Evolutionary conservation across 768 basidiomycete species (phyloP), one percentile per base, ranked within the genome.

Genomic region (Hericium erinaceus): DNA sequence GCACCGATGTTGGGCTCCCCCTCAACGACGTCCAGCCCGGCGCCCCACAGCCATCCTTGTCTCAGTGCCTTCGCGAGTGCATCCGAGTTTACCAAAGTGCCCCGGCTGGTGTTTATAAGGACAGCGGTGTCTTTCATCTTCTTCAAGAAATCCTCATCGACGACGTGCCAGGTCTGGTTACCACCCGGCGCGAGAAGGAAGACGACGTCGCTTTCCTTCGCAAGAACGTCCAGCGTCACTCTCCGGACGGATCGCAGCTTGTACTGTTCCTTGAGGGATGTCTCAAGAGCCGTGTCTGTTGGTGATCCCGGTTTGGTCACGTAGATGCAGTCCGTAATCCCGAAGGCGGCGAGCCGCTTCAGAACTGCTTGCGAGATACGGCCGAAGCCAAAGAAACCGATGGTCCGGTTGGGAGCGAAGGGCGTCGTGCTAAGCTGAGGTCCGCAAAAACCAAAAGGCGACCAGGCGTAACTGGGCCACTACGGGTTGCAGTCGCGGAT

Each of bases 311-410:
- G 81, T 60, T 79, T 83, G 8, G 78, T 75, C 4, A 78, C 68
- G 72, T 93, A 95, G 46, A 95, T 61, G 61, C 83, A 85, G 63
- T 81, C 74, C 0, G 82, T 87, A 65, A 92, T 77, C 24, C 88
- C 92, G 67, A 98, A 98, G 0, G 89, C 83, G 10, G 89, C 72
- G 39, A 98, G 80, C 3, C 95, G 84, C 2, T 78, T 70, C 44
- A 95, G 79, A 0, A 87, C 89, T 20, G 87, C 87, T 64, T 94
- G 91, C 0, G 93, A 84, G 64, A 98, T 98, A 24, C 95, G 83
- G 6, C 95, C 95, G 64, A 98, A 98, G 12, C 97, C 97, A 37
- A 98, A 76, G 73, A 98, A 97, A 1, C 92, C 94, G 2, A 85
- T 82, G 1, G 85, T 95, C 46, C 85, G 82, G 8, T 68, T 77